Base-by-base conservation (phyloP, 1,284 basidiomycete genomes). In the Somion occarium region DNA sequence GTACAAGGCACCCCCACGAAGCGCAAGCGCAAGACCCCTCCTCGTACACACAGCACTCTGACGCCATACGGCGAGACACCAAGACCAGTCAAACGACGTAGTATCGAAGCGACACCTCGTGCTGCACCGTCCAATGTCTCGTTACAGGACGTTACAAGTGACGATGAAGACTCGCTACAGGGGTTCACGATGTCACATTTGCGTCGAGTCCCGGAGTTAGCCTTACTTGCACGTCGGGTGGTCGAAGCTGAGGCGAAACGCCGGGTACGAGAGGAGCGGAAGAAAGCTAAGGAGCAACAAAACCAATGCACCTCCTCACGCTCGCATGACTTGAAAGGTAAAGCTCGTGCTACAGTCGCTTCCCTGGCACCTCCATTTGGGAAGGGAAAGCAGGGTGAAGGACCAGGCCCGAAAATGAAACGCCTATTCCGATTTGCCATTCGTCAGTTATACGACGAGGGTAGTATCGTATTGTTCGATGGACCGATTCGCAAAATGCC, bases 131-230 rank as follows among this genome's bases (percentile, higher is more conserved):
- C 23, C 42, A 23, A 19, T 22, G 9, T 5, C 13, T 22, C 13
- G 19, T 13, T 3, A 23, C 3, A n/a, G 13, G 42, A 23, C 24
- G 42, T 13, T n/a, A 23, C 42, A 22, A 23, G 5, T 22, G 22
- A 43, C 15, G 19, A 19, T 22, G 42, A 43, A 19, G 42, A 43
- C 4, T 5, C 19, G 19, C 11, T 19, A 24, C 13, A 69, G 42
- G 83, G 85, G 1, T 88, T 85, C 59, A 83, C 86, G 0, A 64
- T 89, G 3, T 87, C 86, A 0, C 81, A 87, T 59, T 73, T 90
- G 1, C 79, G 86, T 5, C 82, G 87, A 38, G 83, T 90, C 0
- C 85, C 87, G 3, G 84, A 85, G 56, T 70, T 90, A 3, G 70
- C 76, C 0, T 68, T 79, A 12, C 73, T 90, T 49, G 84, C 85